phyloP scores from a whole-genome alignment of 331 rosid genomes.

The Pyracantha coccinea region DNA sequence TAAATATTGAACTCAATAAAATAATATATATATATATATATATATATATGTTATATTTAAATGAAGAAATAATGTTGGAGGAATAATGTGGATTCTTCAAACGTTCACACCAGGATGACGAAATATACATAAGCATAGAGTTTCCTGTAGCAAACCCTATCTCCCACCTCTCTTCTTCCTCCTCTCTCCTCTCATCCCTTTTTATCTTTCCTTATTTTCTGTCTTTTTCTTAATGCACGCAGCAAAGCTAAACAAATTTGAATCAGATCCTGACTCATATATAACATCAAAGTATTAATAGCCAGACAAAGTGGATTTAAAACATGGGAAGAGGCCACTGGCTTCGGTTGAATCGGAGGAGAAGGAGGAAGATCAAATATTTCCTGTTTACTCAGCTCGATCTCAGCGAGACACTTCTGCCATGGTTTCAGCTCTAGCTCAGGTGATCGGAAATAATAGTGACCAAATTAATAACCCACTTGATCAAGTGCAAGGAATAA shows the following conservation, averaged over 20 bases:
- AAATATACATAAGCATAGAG: background rate
- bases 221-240: background rate
- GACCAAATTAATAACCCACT: constrained; percentile 1
- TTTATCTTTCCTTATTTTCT: background rate
- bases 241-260: background rate
- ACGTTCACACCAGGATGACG: constrained; percentile 4
- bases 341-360: constrained; percentile 36
- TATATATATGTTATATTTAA: no score
- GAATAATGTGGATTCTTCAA: background rate
- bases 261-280: background rate
- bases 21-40: background rate
- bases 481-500: constrained; percentile 17
- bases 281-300: no score
- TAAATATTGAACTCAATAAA: background rate
- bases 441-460: constrained; percentile 47
- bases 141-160: background rate
- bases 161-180: background rate
- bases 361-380: constrained; percentile 35
- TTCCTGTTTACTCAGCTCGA: constrained; percentile 67
- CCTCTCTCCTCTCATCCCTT: background rate
- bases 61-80: background rate
- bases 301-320: constrained; percentile 34
- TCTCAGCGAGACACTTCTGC: constrained; percentile 68
- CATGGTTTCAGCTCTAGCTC: constrained; percentile 69
- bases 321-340: constrained; percentile 41